Percentiles rank a stretch among this genome's conserved stretches.
phyloP scores from a whole-genome alignment of 2,329 filamentous ascomycete genomes.

The Atkinsonella hypoxylon region DNA sequence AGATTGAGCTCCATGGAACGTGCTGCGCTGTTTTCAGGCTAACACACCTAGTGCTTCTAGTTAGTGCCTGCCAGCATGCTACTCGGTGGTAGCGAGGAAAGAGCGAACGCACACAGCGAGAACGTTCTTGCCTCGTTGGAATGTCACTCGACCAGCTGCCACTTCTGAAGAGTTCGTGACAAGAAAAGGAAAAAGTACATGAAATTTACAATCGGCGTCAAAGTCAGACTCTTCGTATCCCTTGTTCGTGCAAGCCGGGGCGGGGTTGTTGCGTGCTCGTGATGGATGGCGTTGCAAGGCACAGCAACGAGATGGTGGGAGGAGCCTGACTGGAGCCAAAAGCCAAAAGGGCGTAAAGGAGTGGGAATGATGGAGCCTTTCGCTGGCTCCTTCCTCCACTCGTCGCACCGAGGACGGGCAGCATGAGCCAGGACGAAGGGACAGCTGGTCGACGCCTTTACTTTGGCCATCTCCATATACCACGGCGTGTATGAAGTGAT shows the following conservation, averaged over 20 bases:
- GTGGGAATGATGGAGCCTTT: neutral
- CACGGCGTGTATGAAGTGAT: slow-evolving; percentile 10
- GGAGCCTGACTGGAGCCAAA: slow-evolving; percentile 1
- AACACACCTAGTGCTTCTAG: too few species aligned
- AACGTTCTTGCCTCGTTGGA: too few species aligned
- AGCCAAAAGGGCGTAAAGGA: neutral
- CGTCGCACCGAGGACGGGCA: neutral
- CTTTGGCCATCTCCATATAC: slow-evolving; percentile 6
- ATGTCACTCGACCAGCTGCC: too few species aligned
- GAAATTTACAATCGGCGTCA: neutral
- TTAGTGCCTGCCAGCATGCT: too few species aligned
- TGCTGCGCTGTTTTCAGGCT: too few species aligned
- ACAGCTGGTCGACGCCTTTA: slow-evolving; percentile 2
- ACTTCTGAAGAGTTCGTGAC: too few species aligned
- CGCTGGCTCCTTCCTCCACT: slow-evolving; percentile 5
- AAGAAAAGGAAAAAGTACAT: too few species aligned
- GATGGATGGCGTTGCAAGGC: too few species aligned
- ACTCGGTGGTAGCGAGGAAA: too few species aligned
- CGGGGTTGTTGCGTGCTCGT: neutral
- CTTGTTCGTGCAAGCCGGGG: neutral
- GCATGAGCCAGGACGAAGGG: neutral
- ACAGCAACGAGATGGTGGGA: slow-evolving; percentile 4
- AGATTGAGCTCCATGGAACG: neutral
- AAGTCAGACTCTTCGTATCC: neutral
- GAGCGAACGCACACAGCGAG: too few species aligned